These are phyloP conservation scores for Tylopilus sp. DNA, from an alignment of 768 basidiomycete species.

Conservation along the genomic window DNA sequence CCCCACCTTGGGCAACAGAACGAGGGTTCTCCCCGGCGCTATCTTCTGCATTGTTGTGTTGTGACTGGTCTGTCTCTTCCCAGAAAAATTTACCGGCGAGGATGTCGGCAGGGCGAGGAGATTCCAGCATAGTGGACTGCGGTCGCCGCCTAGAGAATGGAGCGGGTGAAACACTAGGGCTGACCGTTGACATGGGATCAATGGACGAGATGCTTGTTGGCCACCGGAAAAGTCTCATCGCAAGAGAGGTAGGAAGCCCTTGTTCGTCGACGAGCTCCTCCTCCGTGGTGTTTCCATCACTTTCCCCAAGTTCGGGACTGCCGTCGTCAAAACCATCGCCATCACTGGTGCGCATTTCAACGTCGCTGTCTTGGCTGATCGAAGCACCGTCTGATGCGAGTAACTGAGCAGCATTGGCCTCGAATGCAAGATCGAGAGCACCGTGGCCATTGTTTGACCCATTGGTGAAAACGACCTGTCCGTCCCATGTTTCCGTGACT, in stretches of 20 bases:
- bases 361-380: slow-evolving; percentile 50
- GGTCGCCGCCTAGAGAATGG: slow-evolving; percentile 33
- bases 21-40: slow-evolving; percentile 29
- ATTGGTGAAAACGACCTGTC: slow-evolving; percentile 71
- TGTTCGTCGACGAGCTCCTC: slow-evolving; percentile 79
- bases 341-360: slow-evolving; percentile 42
- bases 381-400: slow-evolving; percentile 47
- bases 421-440: slow-evolving; percentile 67
- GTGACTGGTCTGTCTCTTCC: slow-evolving; percentile 41
- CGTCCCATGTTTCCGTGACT: slow-evolving; percentile 70
- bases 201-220: slow-evolving; percentile 62
- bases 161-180: slow-evolving; percentile 48
- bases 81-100: slow-evolving; percentile 58
- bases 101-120: slow-evolving; percentile 66
- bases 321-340: slow-evolving; percentile 37
- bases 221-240: slow-evolving; percentile 67
- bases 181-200: slow-evolving; percentile 74
- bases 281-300: slow-evolving; percentile 76
- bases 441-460: slow-evolving; percentile 48
- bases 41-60: slow-evolving; percentile 34
- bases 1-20: slow-evolving; percentile 13
- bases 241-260: slow-evolving; percentile 70
- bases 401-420: slow-evolving; percentile 54
- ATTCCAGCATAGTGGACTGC: slow-evolving; percentile 29
- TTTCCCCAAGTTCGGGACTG: slow-evolving; percentile 48